These are phyloP conservation scores for Cryptococcus sp. DNA, from an alignment of 1,284 basidiomycete species.

Conservation along the genomic window DNA sequence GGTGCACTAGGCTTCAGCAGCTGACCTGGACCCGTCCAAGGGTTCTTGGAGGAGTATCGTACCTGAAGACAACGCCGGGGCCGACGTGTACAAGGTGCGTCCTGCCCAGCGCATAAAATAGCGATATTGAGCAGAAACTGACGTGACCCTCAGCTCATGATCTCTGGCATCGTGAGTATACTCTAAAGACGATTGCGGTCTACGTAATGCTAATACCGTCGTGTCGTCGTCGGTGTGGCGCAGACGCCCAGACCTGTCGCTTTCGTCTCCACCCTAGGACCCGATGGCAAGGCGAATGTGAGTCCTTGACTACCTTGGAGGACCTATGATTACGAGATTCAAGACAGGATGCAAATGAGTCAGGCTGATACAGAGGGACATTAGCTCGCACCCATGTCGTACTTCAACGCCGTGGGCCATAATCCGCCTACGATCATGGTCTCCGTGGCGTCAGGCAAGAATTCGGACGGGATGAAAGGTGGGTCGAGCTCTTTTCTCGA, in stretches of 20 bases:
- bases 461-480: slow-evolving; percentile 36
- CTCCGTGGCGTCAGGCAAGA: slow-evolving; percentile 56
- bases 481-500: no score
- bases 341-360: not conserved
- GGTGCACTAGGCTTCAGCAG: slow-evolving; percentile 32
- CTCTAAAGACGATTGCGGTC: not conserved
- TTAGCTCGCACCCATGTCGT: slow-evolving; percentile 50
- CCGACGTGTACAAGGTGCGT: slow-evolving; percentile 54
- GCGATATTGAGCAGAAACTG: slow-evolving; percentile 33
- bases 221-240: no score
- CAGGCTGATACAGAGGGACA: not conserved
- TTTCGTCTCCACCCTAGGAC: slow-evolving; percentile 66
- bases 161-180: slow-evolving; percentile 60
- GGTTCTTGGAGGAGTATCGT: slow-evolving; percentile 63
- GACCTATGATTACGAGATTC: not conserved
- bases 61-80: slow-evolving; percentile 55
- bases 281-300: slow-evolving; percentile 64
- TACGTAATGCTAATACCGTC: not conserved
- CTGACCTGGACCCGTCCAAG: slow-evolving; percentile 55
- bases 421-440: slow-evolving; percentile 69
- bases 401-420: slow-evolving; percentile 57
- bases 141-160: slow-evolving; percentile 57
- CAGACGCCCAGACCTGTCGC: slow-evolving; percentile 68
- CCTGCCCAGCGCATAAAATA: slow-evolving; percentile 8
- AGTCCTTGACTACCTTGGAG: slow-evolving; percentile 54